Evolutionary conservation across 257 asterid genomes (phyloP).

Genomic region (Scutellaria minor): DNA sequence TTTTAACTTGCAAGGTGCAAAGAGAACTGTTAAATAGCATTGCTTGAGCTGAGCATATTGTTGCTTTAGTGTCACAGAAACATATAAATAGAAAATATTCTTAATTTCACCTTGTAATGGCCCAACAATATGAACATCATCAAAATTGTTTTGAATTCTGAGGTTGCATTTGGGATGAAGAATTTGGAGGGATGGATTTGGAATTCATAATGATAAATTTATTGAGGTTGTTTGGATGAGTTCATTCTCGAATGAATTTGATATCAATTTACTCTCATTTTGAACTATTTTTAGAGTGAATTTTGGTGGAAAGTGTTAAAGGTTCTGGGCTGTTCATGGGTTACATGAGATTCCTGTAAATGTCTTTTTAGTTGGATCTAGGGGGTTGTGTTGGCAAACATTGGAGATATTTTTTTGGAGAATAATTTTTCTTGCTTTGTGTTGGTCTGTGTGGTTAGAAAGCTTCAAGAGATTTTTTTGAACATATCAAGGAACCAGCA

Average conservation of each 20-base stretch:
- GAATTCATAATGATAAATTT: not conserved
- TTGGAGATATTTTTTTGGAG: too few species aligned
- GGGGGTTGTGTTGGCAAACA: too few species aligned
- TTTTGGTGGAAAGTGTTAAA: constrained; percentile 4
- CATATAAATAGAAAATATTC: constrained; percentile 11
- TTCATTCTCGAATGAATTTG: not conserved
- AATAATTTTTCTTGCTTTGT: too few species aligned
- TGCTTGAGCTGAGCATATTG: constrained; percentile 14
- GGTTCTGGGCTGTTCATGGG: too few species aligned
- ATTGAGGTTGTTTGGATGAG: not conserved
- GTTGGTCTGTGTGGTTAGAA: too few species aligned
- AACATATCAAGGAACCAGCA: too few species aligned
- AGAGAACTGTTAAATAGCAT: constrained; percentile 12
- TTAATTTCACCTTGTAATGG: constrained; percentile 20
- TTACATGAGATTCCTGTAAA: too few species aligned
- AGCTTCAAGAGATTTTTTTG: too few species aligned
- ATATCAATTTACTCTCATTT: not conserved
- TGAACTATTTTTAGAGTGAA: not conserved
- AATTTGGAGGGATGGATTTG: not conserved
- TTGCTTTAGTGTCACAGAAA: constrained; percentile 24
- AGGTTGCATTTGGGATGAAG: not conserved
- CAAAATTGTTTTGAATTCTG: constrained; percentile 11
- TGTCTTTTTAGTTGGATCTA: too few species aligned
- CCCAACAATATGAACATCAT: constrained; percentile 13
- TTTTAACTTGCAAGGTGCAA: constrained; percentile 22